These are phyloP conservation scores for Achlya hypogyna DNA, from an alignment of 352 stramenopile species.

Conservation along the genomic window DNA sequence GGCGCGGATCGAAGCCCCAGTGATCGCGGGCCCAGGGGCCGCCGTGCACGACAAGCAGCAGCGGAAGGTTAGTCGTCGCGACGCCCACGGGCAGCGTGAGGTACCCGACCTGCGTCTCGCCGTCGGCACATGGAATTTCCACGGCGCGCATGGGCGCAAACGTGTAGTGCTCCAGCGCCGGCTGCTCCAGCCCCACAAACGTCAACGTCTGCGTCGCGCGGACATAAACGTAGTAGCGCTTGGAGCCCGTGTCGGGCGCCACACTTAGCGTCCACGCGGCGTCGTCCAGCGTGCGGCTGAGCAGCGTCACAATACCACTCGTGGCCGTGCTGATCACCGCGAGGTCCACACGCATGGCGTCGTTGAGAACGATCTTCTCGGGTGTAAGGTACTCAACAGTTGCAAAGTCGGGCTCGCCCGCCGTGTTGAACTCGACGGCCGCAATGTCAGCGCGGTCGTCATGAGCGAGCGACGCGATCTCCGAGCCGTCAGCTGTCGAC, in stretches of 20 bases:
- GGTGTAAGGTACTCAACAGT: conserved; percentile 34
- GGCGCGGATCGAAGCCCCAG: conserved; percentile 27
- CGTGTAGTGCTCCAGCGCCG: conserved; percentile 28
- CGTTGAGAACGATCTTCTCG: conserved; percentile 28
- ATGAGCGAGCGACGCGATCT: conserved; percentile 27
- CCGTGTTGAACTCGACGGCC: conserved; percentile 27
- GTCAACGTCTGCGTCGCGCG: conserved; percentile 24
- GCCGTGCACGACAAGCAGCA: conserved; percentile 35
- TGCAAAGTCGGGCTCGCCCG: conserved; percentile 22
- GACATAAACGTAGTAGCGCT: conserved; percentile 39
- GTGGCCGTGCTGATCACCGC: conserved; percentile 21
- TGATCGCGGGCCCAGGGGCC: conserved; percentile 31
- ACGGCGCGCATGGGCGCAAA: conserved; percentile 31
- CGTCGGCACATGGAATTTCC: conserved; percentile 37
- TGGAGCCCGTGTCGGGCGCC: conserved; percentile 49
- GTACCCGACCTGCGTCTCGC: conserved; percentile 27
- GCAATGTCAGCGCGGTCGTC: conserved; percentile 26
- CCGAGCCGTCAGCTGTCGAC: conserved; percentile 27
- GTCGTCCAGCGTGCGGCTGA: conserved; percentile 35
- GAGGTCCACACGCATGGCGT: conserved; percentile 26
- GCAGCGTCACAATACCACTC: conserved; percentile 26
- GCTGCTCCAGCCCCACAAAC: conserved; percentile 33
- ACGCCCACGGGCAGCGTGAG: conserved; percentile 31
- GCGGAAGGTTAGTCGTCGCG: conserved; percentile 25
- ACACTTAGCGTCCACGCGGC: conserved; percentile 46